Evolutionary conservation across 1,284 basidiomycete species (phyloP).

Genomic region (Sphaerobolus stellatus): DNA sequence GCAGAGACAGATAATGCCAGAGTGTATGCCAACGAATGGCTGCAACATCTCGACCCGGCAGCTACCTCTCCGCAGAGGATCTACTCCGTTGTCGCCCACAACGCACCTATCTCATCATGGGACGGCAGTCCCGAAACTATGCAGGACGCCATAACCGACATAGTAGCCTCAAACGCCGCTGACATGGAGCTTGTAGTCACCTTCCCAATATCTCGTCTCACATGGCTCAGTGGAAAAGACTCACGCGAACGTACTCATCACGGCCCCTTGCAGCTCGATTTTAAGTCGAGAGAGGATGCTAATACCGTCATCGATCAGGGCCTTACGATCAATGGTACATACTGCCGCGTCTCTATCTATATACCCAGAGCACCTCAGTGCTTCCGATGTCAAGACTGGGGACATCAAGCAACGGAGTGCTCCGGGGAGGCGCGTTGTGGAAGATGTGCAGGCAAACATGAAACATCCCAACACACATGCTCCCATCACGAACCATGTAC

Average conservation of each 20-base stretch:
- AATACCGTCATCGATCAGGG: constrained; percentile 12
- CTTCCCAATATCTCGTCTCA: background rate
- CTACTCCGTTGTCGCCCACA: background rate
- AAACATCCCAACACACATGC: no score
- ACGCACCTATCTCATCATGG: background rate
- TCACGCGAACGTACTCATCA: no score
- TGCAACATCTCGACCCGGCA: background rate
- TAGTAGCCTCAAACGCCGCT: background rate
- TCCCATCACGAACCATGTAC: constrained; percentile 24
- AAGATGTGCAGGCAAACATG: no score
- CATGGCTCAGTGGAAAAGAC: no score
- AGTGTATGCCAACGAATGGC: background rate
- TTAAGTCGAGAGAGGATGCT: constrained; percentile 6
- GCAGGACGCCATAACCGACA: background rate
- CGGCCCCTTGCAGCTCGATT: background rate
- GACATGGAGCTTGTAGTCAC: background rate
- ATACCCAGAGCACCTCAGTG: constrained; percentile 18
- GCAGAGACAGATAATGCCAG: no score
- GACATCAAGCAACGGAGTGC: constrained; percentile 18
- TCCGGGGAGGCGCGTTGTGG: constrained; percentile 22
- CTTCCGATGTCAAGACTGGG: no score
- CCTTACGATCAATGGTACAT: constrained; percentile 4
- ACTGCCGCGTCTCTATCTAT: background rate
- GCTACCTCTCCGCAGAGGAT: background rate
- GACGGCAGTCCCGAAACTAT: background rate